Conservation (phyloP, 208 protist genomes). For the Sergeia podlipaevii region DNA sequence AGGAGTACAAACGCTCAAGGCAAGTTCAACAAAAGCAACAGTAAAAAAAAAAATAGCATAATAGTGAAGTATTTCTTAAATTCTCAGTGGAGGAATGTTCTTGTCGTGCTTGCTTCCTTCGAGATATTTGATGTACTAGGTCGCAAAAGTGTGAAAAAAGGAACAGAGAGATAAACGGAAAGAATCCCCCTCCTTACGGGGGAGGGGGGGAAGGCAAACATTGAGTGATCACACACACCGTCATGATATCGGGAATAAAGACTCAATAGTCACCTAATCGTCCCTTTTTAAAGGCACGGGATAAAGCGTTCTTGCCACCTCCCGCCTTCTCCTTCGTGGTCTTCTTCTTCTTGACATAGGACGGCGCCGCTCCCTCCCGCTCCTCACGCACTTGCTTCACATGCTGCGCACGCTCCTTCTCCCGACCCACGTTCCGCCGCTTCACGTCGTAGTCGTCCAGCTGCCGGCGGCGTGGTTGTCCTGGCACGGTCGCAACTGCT, state of each 20-base stretch:
- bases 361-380: constrained; percentile 11
- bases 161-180: not conserved
- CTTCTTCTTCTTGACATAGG: constrained; percentile 78
- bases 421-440: constrained; percentile 47
- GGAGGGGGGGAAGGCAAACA: not conserved
- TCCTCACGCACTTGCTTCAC: constrained; percentile 45
- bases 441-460: constrained; percentile 79
- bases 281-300: constrained; percentile 38
- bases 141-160: not conserved
- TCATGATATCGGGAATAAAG: too few relatives aligned
- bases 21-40: too few relatives aligned
- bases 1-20: too few relatives aligned
- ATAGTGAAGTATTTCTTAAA: constrained; percentile 1
- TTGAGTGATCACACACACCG: too few relatives aligned
- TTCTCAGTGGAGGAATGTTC: too few relatives aligned
- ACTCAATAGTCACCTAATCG: constrained; percentile 7
- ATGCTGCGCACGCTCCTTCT: constrained; percentile 32
- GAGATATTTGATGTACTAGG: too few relatives aligned
- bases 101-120: too few relatives aligned
- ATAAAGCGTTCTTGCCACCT: constrained; percentile 20
- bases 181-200: not conserved
- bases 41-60: not conserved
- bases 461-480: constrained; percentile 8
- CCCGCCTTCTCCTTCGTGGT: constrained; percentile 20
- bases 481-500: constrained; percentile 6